A percentile compares a stretch with the other conserved stretches of the same genome.
Conservation (phyloP, 805 yeast genomes). For the Blastobotrys mokoenaii region DNA sequence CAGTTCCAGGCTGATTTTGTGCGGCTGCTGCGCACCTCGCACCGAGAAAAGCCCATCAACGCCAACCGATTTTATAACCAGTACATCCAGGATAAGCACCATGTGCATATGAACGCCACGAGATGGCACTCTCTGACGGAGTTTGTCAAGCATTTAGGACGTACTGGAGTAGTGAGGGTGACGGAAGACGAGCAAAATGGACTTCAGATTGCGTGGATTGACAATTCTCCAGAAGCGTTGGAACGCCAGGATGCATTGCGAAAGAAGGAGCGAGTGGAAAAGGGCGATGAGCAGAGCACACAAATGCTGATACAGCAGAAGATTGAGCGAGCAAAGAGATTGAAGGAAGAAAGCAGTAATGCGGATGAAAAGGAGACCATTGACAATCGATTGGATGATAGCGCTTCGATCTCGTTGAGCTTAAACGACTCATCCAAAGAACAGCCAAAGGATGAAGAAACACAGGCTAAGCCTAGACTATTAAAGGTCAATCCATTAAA, state of each 20-base stretch:
- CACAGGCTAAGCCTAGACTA: no score
- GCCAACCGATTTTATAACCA: slow-evolving; percentile 89
- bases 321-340: slow-evolving; percentile 36
- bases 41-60: slow-evolving; percentile 72
- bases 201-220: slow-evolving; percentile 43
- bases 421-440: not conserved
- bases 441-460: no score
- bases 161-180: slow-evolving; percentile 48
- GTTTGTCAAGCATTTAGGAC: slow-evolving; percentile 55
- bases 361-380: not conserved
- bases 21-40: slow-evolving; percentile 50
- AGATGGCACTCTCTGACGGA: slow-evolving; percentile 62
- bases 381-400: not conserved
- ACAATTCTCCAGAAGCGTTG: slow-evolving; percentile 43
- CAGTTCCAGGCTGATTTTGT: slow-evolving; percentile 60
- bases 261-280: slow-evolving; percentile 31
- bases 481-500: not conserved
- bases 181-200: slow-evolving; percentile 33
- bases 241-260: slow-evolving; percentile 32
- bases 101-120: slow-evolving; percentile 87
- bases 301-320: slow-evolving; percentile 42
- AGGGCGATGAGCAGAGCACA: slow-evolving; percentile 40
- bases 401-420: not conserved
- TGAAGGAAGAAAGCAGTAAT: slow-evolving; percentile 5
- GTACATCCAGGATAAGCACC: slow-evolving; percentile 72